Evolutionary conservation across 2,329 filamentous ascomycete genomes (phyloP).

Genomic region (Paecilomyces sp.): DNA sequence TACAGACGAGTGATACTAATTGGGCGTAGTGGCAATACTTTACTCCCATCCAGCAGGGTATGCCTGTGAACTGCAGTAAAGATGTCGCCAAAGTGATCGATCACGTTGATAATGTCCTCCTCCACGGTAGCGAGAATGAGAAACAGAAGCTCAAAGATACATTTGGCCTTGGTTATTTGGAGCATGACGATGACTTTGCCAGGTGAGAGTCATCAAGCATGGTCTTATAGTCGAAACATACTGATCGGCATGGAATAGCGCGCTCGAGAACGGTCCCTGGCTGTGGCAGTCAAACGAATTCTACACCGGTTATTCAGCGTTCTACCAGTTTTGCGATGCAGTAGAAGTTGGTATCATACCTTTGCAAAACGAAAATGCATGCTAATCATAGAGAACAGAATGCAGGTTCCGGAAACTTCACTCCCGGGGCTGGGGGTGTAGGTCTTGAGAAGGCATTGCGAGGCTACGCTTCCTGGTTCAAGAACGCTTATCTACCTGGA

Average conservation of each 20-base stretch:
- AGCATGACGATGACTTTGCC: conserved; percentile 49
- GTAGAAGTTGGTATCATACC: conserved; percentile 35
- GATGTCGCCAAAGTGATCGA: conserved; percentile 47
- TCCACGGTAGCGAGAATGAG: conserved; percentile 35
- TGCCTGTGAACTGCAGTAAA: conserved; percentile 52
- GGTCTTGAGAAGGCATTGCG: conserved; percentile 47
- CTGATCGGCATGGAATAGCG: conserved; percentile 20
- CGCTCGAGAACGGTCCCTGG: conserved; percentile 51
- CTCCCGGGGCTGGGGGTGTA: conserved; percentile 40
- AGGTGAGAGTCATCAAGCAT: conserved; percentile 14
- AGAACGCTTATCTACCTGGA: conserved; percentile 38
- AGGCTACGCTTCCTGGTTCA: conserved; percentile 51
- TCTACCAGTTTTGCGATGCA: conserved; percentile 45
- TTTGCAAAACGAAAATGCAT: conserved; percentile 1
- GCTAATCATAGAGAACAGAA: conserved; percentile 20
- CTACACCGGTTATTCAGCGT: conserved; percentile 40
- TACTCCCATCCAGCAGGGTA: conserved; percentile 48
- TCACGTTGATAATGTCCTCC: conserved; percentile 46
- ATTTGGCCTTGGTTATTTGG: conserved; percentile 47
- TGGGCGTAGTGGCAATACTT: conserved; percentile 49
- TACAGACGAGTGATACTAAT: neutral
- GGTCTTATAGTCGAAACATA: neutral
- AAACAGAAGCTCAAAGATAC: conserved; percentile 41
- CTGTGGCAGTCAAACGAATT: conserved; percentile 51
- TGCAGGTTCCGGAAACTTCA: conserved; percentile 16